Percentiles rank a stretch among this genome's conserved stretches.
phyloP scores from a whole-genome alignment of 352 stramenopile genomes.

The Aphanomyces cochlioides region DNA sequence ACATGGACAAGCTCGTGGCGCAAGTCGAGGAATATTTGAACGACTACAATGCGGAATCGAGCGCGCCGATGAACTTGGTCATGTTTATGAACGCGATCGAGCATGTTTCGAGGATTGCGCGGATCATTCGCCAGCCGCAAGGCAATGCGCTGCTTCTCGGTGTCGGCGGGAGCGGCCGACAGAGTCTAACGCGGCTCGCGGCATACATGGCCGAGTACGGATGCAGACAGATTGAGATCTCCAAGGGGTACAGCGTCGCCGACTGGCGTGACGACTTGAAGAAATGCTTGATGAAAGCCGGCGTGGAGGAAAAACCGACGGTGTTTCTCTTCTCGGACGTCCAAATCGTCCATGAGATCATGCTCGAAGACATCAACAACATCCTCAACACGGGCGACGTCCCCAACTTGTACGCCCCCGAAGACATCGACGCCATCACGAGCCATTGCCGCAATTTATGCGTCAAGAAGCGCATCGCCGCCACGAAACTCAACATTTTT shows the following conservation, averaged over 20 bases:
- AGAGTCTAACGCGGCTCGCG: slow-evolving; percentile 87
- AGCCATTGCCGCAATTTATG: slow-evolving; percentile 88
- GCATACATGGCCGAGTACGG: slow-evolving; percentile 92
- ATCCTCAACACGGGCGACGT: slow-evolving; percentile 94
- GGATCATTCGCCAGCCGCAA: slow-evolving; percentile 78
- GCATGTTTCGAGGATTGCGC: slow-evolving; percentile 77
- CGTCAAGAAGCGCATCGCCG: slow-evolving; percentile 83
- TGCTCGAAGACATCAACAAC: slow-evolving; percentile 96
- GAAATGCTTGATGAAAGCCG: slow-evolving; percentile 87
- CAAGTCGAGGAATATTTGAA: slow-evolving; percentile 84
- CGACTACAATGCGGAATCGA: slow-evolving; percentile 87
- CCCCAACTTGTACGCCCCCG: slow-evolving; percentile 89
- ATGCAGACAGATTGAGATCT: slow-evolving; percentile 93
- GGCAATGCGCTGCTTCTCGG: slow-evolving; percentile 91
- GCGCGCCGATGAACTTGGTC: slow-evolving; percentile 81
- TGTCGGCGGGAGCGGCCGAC: slow-evolving; percentile 88
- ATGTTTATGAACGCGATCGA: slow-evolving; percentile 89
- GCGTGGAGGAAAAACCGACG: slow-evolving; percentile 89
- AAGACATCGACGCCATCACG: slow-evolving; percentile 92
- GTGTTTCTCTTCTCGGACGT: slow-evolving; percentile 95
- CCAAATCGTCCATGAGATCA: slow-evolving; percentile 92
- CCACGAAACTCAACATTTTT: slow-evolving; percentile 94
- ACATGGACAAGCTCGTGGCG: slow-evolving; percentile 75
- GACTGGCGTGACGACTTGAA: slow-evolving; percentile 95
- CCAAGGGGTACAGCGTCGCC: slow-evolving; percentile 89